phyloP scores from a whole-genome alignment of 306 rosid genomes.

The Medicago lupulina region DNA sequence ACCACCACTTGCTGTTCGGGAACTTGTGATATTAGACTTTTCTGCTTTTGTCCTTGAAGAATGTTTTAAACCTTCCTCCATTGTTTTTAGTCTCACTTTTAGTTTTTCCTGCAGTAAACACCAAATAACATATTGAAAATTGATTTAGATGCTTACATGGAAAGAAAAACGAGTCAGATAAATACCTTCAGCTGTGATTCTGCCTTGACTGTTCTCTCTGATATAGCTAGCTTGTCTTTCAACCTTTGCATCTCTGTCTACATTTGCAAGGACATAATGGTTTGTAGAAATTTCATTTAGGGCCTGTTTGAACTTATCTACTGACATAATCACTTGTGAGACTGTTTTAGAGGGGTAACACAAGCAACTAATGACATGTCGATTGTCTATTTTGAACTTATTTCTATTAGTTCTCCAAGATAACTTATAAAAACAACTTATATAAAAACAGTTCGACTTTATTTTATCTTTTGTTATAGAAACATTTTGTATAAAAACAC shows the following conservation, averaged over 20 bases:
- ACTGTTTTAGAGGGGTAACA: not conserved
- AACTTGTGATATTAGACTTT: slow-evolving; percentile 73
- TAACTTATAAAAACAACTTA: too few species aligned
- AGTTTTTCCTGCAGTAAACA: slow-evolving; percentile 71
- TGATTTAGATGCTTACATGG: slow-evolving; percentile 21
- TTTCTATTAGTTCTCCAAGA: too few species aligned
- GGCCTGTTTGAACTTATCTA: not conserved
- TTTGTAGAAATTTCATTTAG: slow-evolving; percentile 2
- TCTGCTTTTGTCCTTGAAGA: slow-evolving; percentile 58
- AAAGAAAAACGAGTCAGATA: slow-evolving; percentile 15
- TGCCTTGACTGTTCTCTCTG: slow-evolving; percentile 86
- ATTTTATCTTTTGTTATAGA: too few species aligned
- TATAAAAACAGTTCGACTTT: too few species aligned
- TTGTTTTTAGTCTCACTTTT: slow-evolving; percentile 78
- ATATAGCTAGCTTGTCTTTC: slow-evolving; percentile 72
- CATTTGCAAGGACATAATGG: slow-evolving; percentile 25
- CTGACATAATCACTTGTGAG: not conserved
- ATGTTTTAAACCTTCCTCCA: slow-evolving; percentile 86
- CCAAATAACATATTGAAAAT: not conserved
- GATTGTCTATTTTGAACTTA: too few species aligned
- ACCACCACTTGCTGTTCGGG: slow-evolving; percentile 58
- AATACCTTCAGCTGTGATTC: slow-evolving; percentile 87
- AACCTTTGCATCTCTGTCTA: slow-evolving; percentile 86
- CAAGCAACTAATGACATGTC: too few species aligned
- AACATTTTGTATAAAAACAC: too few species aligned